phyloP scores from a whole-genome alignment of 192 early-diverging fungal species.

The Dissophora ornata region DNA sequence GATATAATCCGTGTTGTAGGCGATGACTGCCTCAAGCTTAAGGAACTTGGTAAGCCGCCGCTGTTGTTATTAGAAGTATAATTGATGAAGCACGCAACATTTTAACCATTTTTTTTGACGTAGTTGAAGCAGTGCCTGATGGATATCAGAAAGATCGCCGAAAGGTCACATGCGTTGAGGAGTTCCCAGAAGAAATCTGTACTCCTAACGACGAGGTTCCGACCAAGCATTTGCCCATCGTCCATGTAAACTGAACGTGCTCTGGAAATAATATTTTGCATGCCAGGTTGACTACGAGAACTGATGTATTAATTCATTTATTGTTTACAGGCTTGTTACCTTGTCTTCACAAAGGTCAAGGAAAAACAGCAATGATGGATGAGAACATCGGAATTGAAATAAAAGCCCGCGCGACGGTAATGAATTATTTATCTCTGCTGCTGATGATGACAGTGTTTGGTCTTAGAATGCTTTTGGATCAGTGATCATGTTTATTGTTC shows the following conservation, averaged over 20 bases:
- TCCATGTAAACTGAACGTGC: constrained; percentile 68
- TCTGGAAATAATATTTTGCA: too few species aligned
- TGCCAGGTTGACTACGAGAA: too few species aligned
- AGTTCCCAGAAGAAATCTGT: constrained; percentile 53
- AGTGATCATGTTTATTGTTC: too few species aligned
- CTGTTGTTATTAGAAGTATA: too few species aligned
- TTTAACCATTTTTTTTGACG: constrained; percentile 1
- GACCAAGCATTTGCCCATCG: constrained; percentile 63
- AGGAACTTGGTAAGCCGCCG: constrained; percentile 62
- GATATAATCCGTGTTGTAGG: constrained; percentile 73
- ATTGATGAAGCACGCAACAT: not conserved
- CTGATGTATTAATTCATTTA: not conserved
- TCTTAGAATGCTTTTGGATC: too few species aligned
- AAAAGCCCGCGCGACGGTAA: too few species aligned
- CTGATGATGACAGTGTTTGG: too few species aligned
- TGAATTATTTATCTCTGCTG: too few species aligned
- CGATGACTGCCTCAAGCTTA: constrained; percentile 62
- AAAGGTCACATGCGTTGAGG: constrained; percentile 39
- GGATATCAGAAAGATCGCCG: constrained; percentile 69
- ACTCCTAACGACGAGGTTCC: constrained; percentile 46
- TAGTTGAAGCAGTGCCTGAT: constrained; percentile 74
- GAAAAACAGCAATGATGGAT: constrained; percentile 19
- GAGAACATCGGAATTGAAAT: too few species aligned
- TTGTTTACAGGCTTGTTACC: constrained; percentile 54
- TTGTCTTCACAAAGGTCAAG: constrained; percentile 58